Base-by-base conservation (phyloP, 805 yeast genomes). In the Hemisphaericaspora nanyangensis region DNA sequence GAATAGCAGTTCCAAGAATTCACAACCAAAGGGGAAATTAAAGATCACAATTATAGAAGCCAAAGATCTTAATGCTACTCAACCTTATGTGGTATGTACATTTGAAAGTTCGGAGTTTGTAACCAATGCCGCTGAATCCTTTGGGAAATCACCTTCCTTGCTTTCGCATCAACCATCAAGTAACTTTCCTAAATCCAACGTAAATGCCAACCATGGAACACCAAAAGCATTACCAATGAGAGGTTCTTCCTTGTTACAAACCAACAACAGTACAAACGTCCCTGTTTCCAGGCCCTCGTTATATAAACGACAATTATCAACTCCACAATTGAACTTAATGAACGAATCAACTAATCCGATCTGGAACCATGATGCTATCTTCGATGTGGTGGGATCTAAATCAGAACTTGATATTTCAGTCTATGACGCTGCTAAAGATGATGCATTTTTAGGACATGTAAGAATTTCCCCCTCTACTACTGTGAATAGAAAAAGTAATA, bases 301-400 rank as follows among this genome's bases (percentile, higher is more conserved):
- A 39, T 65, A 63, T 48, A 71, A 66, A 48, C 51, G 69, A 45
- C 72, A 64, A 46, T 54, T 63, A 10, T 60, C 65, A 26, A 54
- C 61, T 13, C 65, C 58, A 39, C 74, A 64, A 39, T 55, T 60
- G 37, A 56, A 54, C 27, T 49, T 61, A 15, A 46, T 49, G 6
- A 43, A 43, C 17, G 47, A 46, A n/a, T 32, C 43, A 5, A 34
- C 80, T 12, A 83, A 83, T 56, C 96, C 96, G 12, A 68, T 76
- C 24, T 91, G 97, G 96, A 85, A 86, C 55, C 96, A 90, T 60
- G 88, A 88, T 57, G 91, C 97, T 11, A 79, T 80, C 10, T 91
- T 93, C 56, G 99, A 91, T 60, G 96, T 93, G 32, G 78, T 88
- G 29, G 95, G 91, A 13, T 80, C 83, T 30, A 79, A 75, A 50